A percentile compares a stretch with the other conserved stretches of the same genome.
Evolutionary conservation across 306 rosid genomes (phyloP).

Genomic region (Begonia fuchsioides): DNA sequence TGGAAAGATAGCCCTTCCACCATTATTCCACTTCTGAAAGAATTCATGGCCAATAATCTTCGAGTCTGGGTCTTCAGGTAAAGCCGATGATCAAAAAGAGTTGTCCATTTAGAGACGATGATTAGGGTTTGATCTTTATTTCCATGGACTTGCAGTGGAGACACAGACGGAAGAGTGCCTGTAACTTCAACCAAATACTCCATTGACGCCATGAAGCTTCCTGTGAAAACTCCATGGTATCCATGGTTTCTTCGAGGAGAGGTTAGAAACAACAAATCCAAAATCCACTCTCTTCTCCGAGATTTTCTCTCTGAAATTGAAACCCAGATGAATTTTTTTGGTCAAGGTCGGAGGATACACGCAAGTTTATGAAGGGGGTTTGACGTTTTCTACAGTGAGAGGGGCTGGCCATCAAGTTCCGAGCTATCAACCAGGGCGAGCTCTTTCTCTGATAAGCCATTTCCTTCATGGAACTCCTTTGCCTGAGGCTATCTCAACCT

Average conservation of each 20-base stretch:
- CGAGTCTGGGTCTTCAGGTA: conserved; percentile 85
- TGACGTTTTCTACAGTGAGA: conserved; percentile 66
- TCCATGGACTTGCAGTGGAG: conserved; percentile 38
- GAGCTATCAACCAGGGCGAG: conserved; percentile 62
- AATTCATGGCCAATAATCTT: conserved; percentile 31
- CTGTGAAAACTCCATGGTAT: conserved; percentile 39
- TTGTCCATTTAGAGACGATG: too few species aligned
- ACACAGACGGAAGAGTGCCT: conserved; percentile 73
- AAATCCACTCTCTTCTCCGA: neutral
- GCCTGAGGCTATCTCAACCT: conserved; percentile 18
- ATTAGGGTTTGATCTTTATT: neutral
- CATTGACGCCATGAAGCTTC: conserved; percentile 39
- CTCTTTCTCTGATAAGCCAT: conserved; percentile 45
- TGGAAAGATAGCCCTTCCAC: conserved; percentile 56
- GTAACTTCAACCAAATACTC: conserved; percentile 85
- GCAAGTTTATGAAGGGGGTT: conserved; percentile 39
- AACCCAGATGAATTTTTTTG: neutral
- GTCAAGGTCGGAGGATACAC: conserved; percentile 56
- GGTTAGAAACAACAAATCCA: conserved; percentile 17
- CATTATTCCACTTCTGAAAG: conserved; percentile 41
- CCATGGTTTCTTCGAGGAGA: conserved; percentile 54
- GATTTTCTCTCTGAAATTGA: neutral
- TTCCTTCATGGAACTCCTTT: conserved; percentile 49
- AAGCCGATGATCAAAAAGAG: too few species aligned
- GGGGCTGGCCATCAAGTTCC: conserved; percentile 88